Base-by-base conservation (phyloP, 1,284 basidiomycete genomes). In the Moesziomyces aphidis region DNA sequence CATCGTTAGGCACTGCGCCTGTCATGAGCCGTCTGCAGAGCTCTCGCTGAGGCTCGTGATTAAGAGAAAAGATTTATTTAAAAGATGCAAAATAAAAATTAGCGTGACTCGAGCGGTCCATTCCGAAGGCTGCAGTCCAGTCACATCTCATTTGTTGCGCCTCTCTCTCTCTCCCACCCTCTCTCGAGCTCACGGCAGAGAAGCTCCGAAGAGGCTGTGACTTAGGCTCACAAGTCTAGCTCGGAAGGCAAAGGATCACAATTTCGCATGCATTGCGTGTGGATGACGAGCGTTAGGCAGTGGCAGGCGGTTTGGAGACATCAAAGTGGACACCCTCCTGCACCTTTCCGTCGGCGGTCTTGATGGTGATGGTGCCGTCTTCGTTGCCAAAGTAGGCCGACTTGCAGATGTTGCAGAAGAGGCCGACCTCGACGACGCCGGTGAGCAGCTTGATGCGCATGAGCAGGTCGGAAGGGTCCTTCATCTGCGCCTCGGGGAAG, bases 341-440 rank as follows among this genome's bases (percentile, higher is more conserved):
- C 15, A 74, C 68, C 49, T 75, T 68, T 5, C 83, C 82, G 28
- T 78, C 81, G 11, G 53, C 62, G 7, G 55, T 56, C 73, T 82
- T 80, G 57, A 73, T 73, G 22, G 77, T 73, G 42, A 83, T 81
- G 31, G 73, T 71, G 39, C 77, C 79, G 50, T 81, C 76, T 39
- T 76, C 63, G 57, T 97, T 96, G 21, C 96, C 96, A 87, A 98
- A 99, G 88, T 98, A 99, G 11, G 95, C 95, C 0, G 94, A 94
- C 85, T 92, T 90, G n/a, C 92, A 94, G 89, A 98, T 91, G 57
- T 78, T 71, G 83, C 93, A 95, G 88, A 99, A 99, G 23, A 99
- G 86, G 0, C 97, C 97, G 36, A 98, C 97, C 85, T 99, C 96
- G 34, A 98, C 92, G 13, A 99, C 94, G 61, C 97, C 96, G 1